Evolutionary conservation across 768 basidiomycete species (phyloP).

Genomic region (Holtermanniella nyarrowii): DNA sequence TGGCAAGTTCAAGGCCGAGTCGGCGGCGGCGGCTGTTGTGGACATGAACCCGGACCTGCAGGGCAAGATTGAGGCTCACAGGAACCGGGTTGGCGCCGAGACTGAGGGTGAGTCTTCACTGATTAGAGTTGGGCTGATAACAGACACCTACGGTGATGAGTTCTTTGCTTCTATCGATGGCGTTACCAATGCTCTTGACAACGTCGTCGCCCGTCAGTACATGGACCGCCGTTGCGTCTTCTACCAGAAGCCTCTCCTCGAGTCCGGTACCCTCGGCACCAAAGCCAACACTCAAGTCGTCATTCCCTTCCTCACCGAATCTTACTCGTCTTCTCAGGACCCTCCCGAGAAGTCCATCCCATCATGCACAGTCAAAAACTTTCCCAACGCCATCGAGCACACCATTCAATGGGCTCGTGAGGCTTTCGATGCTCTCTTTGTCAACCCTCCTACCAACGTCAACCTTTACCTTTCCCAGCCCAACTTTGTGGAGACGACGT

Average conservation of each 20-base stretch:
- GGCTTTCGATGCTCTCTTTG: slow-evolving; percentile 84
- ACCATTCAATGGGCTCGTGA: slow-evolving; percentile 96
- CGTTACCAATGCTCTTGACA: slow-evolving; percentile 95
- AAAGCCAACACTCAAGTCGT: slow-evolving; percentile 97
- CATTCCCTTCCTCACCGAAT: slow-evolving; percentile 87
- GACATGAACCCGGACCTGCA: slow-evolving; percentile 91
- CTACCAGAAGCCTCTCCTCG: slow-evolving; percentile 87
- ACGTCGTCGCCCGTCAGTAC: slow-evolving; percentile 87
- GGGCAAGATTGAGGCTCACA: slow-evolving; percentile 75
- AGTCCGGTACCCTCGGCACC: slow-evolving; percentile 95
- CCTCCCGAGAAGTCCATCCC: slow-evolving; percentile 96
- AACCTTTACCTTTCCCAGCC: slow-evolving; percentile 96
- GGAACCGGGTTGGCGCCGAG: slow-evolving; percentile 83
- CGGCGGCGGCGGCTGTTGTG: slow-evolving; percentile 76
- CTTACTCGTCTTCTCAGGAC: slow-evolving; percentile 94
- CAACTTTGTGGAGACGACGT: slow-evolving; percentile 79
- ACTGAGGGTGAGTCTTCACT: slow-evolving; percentile 65
- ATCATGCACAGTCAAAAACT: slow-evolving; percentile 96
- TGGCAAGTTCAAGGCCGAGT: slow-evolving; percentile 93
- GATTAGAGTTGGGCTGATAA: slow-evolving; percentile 10
- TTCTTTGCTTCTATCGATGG: slow-evolving; percentile 85
- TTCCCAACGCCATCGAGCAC: slow-evolving; percentile 95
- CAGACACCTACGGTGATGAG: slow-evolving; percentile 74
- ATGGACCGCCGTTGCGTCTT: slow-evolving; percentile 98
- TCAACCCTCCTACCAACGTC: slow-evolving; percentile 85